Conservation (phyloP, 2,329 filamentous ascomycete species). For the Paracamarosporium sp. region DNA sequence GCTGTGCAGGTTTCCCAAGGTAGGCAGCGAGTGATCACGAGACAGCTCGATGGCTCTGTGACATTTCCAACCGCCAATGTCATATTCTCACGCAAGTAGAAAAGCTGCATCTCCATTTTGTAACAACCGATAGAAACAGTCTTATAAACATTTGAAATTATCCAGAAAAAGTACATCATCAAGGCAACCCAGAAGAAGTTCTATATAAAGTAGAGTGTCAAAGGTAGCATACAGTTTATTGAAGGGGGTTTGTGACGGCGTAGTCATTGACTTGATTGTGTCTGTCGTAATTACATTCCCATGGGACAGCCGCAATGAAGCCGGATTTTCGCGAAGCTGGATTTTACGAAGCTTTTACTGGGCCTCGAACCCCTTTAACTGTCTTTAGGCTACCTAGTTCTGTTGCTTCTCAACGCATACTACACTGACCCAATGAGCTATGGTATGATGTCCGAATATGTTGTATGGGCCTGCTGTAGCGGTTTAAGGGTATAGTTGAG, state of each 20-base stretch:
- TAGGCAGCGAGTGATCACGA: not conserved
- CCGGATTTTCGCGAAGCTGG: not conserved
- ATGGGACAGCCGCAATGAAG: not conserved
- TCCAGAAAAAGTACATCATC: not conserved
- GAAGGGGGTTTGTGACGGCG: not conserved
- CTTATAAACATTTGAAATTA: not conserved
- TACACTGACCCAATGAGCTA: not conserved
- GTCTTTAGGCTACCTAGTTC: not conserved
- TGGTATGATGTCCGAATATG: not conserved
- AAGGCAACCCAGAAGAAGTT: not conserved
- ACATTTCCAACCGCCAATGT: not conserved
- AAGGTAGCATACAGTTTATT: not conserved
- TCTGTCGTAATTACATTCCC: not conserved
- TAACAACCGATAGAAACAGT: conserved; percentile 5
- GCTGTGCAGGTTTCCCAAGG: not conserved
- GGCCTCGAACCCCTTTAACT: not conserved
- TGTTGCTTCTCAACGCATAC: not conserved
- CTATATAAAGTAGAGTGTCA: not conserved
- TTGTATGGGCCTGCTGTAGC: not conserved
- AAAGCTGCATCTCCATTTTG: conserved; percentile 1
- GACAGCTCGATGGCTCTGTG: not conserved
- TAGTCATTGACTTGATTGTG: not conserved
- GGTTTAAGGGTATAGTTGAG: not conserved
- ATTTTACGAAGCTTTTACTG: too few species aligned
- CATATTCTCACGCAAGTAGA: not conserved